Evolutionary conservation across 331 rosid species (phyloP), one percentile per base, ranked within the genome.

Genomic region (Acacia pycnantha): DNA sequence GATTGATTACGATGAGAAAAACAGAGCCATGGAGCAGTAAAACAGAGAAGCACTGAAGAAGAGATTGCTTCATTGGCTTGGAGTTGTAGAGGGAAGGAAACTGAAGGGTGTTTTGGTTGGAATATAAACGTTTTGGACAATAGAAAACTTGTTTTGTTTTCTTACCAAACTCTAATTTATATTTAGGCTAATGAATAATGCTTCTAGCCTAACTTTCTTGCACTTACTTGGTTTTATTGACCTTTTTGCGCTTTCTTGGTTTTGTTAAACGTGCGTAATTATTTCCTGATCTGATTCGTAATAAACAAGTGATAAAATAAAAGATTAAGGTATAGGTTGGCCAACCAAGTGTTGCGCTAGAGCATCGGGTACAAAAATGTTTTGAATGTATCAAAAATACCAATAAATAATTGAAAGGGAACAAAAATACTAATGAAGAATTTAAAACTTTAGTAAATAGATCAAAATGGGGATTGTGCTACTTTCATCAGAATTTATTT

Each of bases 1-100:
- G 84, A 82, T 91, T 79, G 77, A 90, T 76, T 18, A 93, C 97
- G 22, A 93, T 71, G 83, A 91, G 85, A 27, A 93, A 77, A 43
- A 90, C 94, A 46, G 80, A 85, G 6, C 87, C 88, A 69, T 88
- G 90, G 41, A 91, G 71, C 0, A 93, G 50, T 53, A 53, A 46
- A 72, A 15, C 75, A 73, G 48, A 73, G 54, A 88, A 56, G 61
- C 88, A 88, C 12, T 78, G 86, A 9, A 87, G 76, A 54, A 88
- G 74, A 44, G 40, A 67, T 3, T 83, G 79, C 88, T 86, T 90
- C 87, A 66, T 88, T n/a, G 65, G 65, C 15, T 7, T 37, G 26
- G n/a, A 33, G 70, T 2, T 19, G 71, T 11, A 16, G 70, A 19
- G 26, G 41, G 2, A 3, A 13, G 13, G 24, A 66, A 18, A 66